Evolutionary conservation across 441 rosid species (phyloP).

Genomic region (Populus hybrid): DNA sequence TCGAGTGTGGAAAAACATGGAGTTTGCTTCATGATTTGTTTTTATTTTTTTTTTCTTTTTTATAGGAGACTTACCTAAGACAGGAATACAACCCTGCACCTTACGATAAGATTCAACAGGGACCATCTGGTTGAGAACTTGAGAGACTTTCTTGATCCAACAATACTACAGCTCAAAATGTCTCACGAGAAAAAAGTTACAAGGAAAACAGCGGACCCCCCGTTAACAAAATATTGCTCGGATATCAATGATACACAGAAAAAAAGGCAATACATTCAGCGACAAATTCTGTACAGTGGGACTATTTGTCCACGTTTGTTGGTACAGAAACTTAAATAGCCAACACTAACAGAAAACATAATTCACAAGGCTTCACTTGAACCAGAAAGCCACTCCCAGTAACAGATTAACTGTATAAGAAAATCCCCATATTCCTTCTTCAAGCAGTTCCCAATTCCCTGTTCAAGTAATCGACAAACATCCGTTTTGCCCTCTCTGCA

Average conservation of each 20-base stretch:
- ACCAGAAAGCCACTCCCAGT: background rate
- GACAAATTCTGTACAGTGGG: background rate
- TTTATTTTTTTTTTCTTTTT: no score
- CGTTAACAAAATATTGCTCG: background rate
- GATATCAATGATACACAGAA: background rate
- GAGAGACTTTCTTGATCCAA: background rate
- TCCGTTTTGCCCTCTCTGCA: conserved; percentile 86
- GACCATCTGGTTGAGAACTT: background rate
- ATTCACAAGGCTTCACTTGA: background rate
- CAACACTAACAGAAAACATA: background rate
- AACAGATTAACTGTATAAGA: background rate
- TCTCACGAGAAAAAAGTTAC: background rate
- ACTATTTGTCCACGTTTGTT: background rate
- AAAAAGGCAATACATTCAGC: background rate
- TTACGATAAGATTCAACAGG: background rate
- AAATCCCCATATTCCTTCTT: background rate
- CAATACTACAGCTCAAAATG: background rate
- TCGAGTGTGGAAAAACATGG: no score
- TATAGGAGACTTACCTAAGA: background rate
- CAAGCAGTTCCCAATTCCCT: conserved; percentile 63
- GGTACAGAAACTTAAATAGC: background rate
- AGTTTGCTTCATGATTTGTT: no score
- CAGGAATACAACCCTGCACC: background rate
- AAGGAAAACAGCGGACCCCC: background rate
- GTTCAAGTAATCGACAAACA: conserved; percentile 92